Evolutionary conservation across 306 rosid species (phyloP), one percentile per base, ranked within the genome.

Genomic region (Cotoneaster glaucophyllus): DNA sequence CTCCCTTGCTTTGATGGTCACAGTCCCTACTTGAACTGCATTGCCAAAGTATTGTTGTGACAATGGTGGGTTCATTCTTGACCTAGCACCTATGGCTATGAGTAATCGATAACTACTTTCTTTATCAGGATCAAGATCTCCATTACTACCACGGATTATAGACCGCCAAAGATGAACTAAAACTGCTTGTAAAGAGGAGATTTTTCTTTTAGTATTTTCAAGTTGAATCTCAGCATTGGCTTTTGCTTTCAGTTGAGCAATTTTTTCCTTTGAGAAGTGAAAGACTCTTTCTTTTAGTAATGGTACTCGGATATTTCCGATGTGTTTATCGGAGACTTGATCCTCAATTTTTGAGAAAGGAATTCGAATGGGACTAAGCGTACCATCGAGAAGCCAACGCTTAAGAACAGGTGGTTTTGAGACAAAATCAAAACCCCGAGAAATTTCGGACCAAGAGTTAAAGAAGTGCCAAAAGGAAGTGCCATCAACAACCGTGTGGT

Each of bases 361-460:
- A 39, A 39, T 39, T 39, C 43, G 43, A 39, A 39, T 39, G 43
- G 43, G 43, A 8, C 43, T 39, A 39, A 39, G 8, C 8, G 43
- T 39, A 39, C 43, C 43, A 39, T 39, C 43, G 11, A 39, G 43
- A 39, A 39, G 11, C 43, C 43, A 39, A 39, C 11, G 43, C 43
- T 39, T 39, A 0, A 39, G 43, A 39, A 39, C 43, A 39, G 43
- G 43, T 39, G 43, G 43, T 2, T 9, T 7, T 39, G 43, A 39
- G 43, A 39, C 43, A 39, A 39, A 39, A 39, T 39, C 31, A 58
- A 22, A 39, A 58, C 31, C 14, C 3, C 44, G 44, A 8, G 87
- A 80, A 22, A 81, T 67, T 71, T 84, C 77, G 4, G 81, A 53
- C 79, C 79, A 81, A 5, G 85, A 65, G 24, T 84, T 81, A 28